Conservation (phyloP, 208 protist species). For the Chromosphaera perkinsii region DNA sequence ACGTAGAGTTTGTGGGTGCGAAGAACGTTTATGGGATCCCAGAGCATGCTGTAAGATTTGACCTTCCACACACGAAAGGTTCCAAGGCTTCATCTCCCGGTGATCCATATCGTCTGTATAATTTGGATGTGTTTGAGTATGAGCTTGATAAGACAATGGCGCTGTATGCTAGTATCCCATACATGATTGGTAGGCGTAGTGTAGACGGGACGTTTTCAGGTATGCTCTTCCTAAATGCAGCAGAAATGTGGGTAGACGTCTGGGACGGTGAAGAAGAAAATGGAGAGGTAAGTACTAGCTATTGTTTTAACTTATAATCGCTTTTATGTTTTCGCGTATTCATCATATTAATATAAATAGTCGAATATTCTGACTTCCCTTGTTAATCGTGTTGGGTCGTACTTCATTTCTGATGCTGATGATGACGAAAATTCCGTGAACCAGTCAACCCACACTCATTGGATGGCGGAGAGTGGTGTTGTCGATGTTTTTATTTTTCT, state of each 20-base stretch:
- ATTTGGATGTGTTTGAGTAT: constrained; percentile 95
- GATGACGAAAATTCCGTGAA: background rate
- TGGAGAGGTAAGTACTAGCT: background rate
- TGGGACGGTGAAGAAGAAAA: constrained; percentile 3
- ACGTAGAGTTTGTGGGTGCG: constrained; percentile 59
- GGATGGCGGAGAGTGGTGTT: constrained; percentile 80
- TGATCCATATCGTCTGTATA: constrained; percentile 74
- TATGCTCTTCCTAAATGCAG: constrained; percentile 84
- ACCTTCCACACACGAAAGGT: constrained; percentile 61
- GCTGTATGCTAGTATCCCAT: constrained; percentile 92
- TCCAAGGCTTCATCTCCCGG: background rate
- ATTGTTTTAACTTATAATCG: background rate
- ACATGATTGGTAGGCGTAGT: constrained; percentile 74
- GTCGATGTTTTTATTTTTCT: constrained; percentile 93
- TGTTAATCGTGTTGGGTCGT: no score
- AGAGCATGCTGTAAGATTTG: constrained; percentile 81
- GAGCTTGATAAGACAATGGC: constrained; percentile 80
- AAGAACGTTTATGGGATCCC: constrained; percentile 83
- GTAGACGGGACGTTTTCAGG: constrained; percentile 6
- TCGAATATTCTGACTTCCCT: no score
- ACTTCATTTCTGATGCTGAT: no score
- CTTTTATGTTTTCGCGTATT: background rate
- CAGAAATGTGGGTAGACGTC: constrained; percentile 64
- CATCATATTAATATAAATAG: constrained; percentile 1
- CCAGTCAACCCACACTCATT: constrained; percentile 55